Evolutionary conservation across 768 basidiomycete species (phyloP).

Genomic region (Amyloporia xantha): DNA sequence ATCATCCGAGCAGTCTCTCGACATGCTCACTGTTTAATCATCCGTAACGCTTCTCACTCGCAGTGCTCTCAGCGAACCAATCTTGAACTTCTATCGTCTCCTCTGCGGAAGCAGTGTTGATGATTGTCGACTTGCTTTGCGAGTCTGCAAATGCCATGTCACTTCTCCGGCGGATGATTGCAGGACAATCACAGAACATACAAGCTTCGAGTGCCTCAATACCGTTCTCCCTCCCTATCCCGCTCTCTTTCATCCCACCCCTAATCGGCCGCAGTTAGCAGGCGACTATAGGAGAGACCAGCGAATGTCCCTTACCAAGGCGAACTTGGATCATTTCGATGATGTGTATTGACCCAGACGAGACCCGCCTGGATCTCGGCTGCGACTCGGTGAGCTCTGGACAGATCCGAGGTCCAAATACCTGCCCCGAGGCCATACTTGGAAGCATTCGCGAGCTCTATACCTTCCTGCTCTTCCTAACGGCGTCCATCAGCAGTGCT

Average conservation of each 20-base stretch:
- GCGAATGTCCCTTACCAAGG: constrained; percentile 77
- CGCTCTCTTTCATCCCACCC: constrained; percentile 90
- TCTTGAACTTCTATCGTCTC: constrained; percentile 59
- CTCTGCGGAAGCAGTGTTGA: constrained; percentile 61
- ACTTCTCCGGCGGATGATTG: too few relatives aligned
- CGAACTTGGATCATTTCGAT: constrained; percentile 84
- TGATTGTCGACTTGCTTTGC: constrained; percentile 75
- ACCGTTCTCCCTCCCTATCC: constrained; percentile 83
- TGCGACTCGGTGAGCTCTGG: constrained; percentile 70
- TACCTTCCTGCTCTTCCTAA: constrained; percentile 55
- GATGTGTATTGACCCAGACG: constrained; percentile 87
- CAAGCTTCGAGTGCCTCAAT: constrained; percentile 75
- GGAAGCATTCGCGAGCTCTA: constrained; percentile 64
- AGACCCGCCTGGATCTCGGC: constrained; percentile 65
- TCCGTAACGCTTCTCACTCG: constrained; percentile 54
- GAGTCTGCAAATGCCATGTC: constrained; percentile 47
- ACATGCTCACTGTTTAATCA: too few relatives aligned
- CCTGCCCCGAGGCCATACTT: constrained; percentile 80
- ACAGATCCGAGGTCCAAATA: constrained; percentile 72
- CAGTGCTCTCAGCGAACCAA: constrained; percentile 63
- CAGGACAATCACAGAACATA: constrained; percentile 26
- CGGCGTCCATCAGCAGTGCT: neutral
- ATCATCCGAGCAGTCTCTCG: too few relatives aligned
- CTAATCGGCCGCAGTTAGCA: constrained; percentile 27
- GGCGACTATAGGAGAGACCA: neutral